Percentiles rank a stretch among this genome's conserved stretches.
These are phyloP conservation scores for Helotiales sp. DNA, from an alignment of 2,329 filamentous ascomycete species.

Conservation along the genomic window DNA sequence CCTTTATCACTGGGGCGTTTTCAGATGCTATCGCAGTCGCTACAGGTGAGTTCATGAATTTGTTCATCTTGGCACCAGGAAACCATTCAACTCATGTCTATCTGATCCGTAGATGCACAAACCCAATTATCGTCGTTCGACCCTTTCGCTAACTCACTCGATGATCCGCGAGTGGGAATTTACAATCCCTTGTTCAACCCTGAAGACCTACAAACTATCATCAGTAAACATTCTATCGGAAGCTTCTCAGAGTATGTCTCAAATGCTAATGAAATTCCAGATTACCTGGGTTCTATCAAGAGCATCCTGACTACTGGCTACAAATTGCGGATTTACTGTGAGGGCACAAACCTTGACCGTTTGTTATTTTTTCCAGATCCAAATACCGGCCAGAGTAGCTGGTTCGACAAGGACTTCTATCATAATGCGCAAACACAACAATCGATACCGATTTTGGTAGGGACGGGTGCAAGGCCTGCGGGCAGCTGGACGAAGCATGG, in stretches of 20 bases:
- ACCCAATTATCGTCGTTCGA: conserved; percentile 2
- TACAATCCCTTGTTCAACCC: conserved; percentile 8
- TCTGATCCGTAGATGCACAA: conserved; percentile 5
- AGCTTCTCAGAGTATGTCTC: neutral
- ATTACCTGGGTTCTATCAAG: conserved; percentile 1
- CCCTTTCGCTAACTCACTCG: conserved; percentile 1
- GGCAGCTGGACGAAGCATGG: conserved; percentile 5
- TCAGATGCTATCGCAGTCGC: conserved; percentile 3
- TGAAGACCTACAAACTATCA: conserved; percentile 4
- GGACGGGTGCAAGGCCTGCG: neutral
- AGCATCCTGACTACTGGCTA: conserved; percentile 3
- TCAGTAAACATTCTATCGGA: neutral
- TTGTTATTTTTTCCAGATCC: neutral
- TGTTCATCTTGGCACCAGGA: no score
- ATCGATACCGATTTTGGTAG: neutral
- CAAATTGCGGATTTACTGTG: conserved; percentile 4
- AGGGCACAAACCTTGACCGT: neutral
- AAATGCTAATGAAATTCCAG: conserved; percentile 1
- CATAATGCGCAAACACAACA: conserved; percentile 1
- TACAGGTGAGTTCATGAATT: neutral
- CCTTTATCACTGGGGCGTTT: conserved; percentile 1
- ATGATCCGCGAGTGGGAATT: conserved; percentile 5
- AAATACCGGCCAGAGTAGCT: neutral
- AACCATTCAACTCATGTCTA: conserved; percentile 1
- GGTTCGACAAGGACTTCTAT: conserved; percentile 4